Evolutionary conservation across 345 rosid species (phyloP).

Genomic region (Salix caprea): DNA sequence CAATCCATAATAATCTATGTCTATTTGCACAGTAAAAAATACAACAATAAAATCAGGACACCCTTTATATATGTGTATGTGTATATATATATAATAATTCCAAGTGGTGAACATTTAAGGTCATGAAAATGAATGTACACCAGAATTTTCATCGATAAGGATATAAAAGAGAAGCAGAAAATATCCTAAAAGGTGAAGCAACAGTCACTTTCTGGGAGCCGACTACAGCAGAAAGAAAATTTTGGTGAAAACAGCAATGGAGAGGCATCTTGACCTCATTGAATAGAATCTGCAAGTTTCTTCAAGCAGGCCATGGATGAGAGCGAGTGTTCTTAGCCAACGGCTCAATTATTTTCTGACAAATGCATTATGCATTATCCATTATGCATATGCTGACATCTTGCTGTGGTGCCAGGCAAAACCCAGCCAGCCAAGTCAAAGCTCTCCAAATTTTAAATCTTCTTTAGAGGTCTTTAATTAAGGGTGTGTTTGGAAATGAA

Average conservation of each 20-base stretch:
- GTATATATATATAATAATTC: no score
- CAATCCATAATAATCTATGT: no score
- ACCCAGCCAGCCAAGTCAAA: slow-evolving; percentile 6
- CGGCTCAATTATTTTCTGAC: slow-evolving; percentile 12
- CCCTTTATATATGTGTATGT: no score
- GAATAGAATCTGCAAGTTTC: background rate
- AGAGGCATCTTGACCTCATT: slow-evolving; percentile 23
- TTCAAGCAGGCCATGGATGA: slow-evolving; percentile 1
- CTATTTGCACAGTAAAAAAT: no score
- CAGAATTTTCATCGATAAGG: background rate
- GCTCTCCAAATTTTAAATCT: background rate
- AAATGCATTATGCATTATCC: background rate
- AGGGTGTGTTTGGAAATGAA: background rate
- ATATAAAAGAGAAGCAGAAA: background rate
- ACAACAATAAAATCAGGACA: no score
- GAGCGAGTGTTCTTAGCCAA: background rate
- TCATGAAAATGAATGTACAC: background rate
- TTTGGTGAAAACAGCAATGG: slow-evolving; percentile 1
- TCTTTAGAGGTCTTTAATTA: background rate
- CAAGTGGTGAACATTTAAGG: background rate
- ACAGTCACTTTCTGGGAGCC: background rate
- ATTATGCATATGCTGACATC: slow-evolving; percentile 2
- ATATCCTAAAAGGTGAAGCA: background rate
- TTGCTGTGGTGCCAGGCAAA: background rate
- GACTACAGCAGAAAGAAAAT: background rate